Conservation (phyloP, 441 rosid genomes). For the Flueggea neowawraea region DNA sequence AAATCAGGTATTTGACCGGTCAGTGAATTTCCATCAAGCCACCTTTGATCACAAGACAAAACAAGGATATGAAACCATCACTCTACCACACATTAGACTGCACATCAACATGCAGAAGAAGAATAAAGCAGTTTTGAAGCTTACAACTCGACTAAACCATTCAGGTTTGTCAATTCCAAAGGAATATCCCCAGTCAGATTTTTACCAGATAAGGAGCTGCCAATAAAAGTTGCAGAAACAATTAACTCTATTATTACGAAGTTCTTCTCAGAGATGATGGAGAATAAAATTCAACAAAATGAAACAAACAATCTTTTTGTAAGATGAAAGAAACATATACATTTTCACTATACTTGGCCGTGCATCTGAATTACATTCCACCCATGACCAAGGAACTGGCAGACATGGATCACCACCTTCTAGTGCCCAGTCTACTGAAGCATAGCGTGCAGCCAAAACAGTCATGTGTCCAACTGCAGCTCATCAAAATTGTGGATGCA, state of each 20-base stretch:
- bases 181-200: constrained; percentile 83
- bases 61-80: constrained; percentile 5
- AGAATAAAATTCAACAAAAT: too few relatives aligned
- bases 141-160: constrained; percentile 83
- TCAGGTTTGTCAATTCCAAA: constrained; percentile 59
- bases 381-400: constrained; percentile 98
- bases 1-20: constrained; percentile 89
- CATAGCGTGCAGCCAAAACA: constrained; percentile 41
- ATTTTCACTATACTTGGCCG: constrained; percentile 57
- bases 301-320: not conserved
- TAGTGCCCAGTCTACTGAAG: constrained; percentile 75
- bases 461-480: constrained; percentile 41
- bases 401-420: constrained; percentile 99
- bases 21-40: constrained; percentile 88
- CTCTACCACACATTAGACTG: not conserved
- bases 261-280: too few relatives aligned
- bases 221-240: constrained; percentile 9
- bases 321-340: constrained; percentile 39
- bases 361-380: constrained; percentile 64
- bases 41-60: constrained; percentile 38
- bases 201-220: constrained; percentile 69
- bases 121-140: constrained; percentile 25
- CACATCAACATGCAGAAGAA: constrained; percentile 4
- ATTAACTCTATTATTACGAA: too few relatives aligned
- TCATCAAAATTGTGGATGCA: constrained; percentile 18